Conservation (phyloP, 768 basidiomycete species). For the Scleroderma citrinum region DNA sequence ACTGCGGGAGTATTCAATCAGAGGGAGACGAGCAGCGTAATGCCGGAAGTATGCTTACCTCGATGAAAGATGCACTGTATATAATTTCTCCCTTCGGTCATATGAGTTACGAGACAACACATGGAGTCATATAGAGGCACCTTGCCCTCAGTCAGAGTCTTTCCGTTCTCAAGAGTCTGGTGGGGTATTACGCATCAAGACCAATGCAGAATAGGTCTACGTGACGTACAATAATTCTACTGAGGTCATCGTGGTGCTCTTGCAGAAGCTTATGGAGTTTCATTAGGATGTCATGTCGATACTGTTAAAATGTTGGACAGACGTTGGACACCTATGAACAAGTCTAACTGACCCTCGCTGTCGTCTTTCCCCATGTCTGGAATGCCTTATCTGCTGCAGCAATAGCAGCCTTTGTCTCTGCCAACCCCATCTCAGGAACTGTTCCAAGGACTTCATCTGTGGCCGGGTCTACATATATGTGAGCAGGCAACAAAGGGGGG, state of each 20-base stretch:
- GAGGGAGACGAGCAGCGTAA: not conserved
- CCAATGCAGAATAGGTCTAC: not conserved
- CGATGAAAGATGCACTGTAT: constrained; percentile 83
- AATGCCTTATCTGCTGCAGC: constrained; percentile 76
- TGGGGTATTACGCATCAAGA: constrained; percentile 6
- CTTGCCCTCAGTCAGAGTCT: constrained; percentile 79
- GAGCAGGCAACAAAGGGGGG: too few species aligned
- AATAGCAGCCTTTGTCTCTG: constrained; percentile 82
- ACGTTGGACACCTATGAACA: not conserved
- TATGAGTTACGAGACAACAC: not conserved
- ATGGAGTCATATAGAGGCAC: constrained; percentile 28
- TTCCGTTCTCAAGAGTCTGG: constrained; percentile 94
- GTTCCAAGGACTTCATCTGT: constrained; percentile 78
- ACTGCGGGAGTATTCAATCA: constrained; percentile 38
- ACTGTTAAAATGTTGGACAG: constrained; percentile 30
- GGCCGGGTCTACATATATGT: constrained; percentile 67
- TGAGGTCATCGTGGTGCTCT: constrained; percentile 82
- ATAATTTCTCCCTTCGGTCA: constrained; percentile 61
- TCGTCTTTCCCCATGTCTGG: constrained; percentile 80
- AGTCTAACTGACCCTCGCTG: constrained; percentile 61
- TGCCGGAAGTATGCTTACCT: constrained; percentile 40
- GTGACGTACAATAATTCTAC: constrained; percentile 69
- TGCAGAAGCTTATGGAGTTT: constrained; percentile 77
- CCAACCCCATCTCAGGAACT: constrained; percentile 83
- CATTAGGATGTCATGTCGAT: constrained; percentile 77